These are phyloP conservation scores for Fusarium sp. DNA, from an alignment of 2,329 filamentous ascomycete genomes.

Conservation along the genomic window DNA sequence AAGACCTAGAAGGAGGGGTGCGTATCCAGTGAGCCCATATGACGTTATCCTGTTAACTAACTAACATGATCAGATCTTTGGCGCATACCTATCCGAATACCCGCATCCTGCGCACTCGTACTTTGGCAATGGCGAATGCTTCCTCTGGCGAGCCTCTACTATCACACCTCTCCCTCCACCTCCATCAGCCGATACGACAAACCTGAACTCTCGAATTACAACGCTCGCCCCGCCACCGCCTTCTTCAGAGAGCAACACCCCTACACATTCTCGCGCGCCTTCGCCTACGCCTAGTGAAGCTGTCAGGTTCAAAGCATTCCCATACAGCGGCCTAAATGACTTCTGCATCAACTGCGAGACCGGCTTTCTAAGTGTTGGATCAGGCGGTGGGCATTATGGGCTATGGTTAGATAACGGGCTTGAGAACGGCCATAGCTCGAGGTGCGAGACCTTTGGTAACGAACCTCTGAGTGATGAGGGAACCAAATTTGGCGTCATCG, in stretches of 20 bases:
- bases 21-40: slow-evolving; percentile 47
- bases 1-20: slow-evolving; percentile 78
- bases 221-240: slow-evolving; percentile 46
- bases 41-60: slow-evolving; percentile 5
- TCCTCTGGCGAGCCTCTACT: slow-evolving; percentile 69
- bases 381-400: slow-evolving; percentile 88
- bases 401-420: slow-evolving; percentile 91
- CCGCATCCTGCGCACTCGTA: slow-evolving; percentile 84
- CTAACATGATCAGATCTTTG: slow-evolving; percentile 70
- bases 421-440: slow-evolving; percentile 81
- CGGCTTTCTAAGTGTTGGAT: slow-evolving; percentile 85
- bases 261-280: slow-evolving; percentile 36
- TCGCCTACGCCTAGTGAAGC: slow-evolving; percentile 68
- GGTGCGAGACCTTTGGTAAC: slow-evolving; percentile 92
- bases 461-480: slow-evolving; percentile 93
- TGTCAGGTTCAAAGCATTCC: slow-evolving; percentile 96
- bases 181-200: slow-evolving; percentile 60
- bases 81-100: slow-evolving; percentile 90
- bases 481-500: slow-evolving; percentile 87
- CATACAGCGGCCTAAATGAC: slow-evolving; percentile 94
- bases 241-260: slow-evolving; percentile 34
- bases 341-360: slow-evolving; percentile 95
- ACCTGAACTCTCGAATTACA: slow-evolving; percentile 53
- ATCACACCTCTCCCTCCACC: slow-evolving; percentile 62
- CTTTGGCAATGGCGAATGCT: slow-evolving; percentile 96